phyloP scores from a whole-genome alignment of 768 basidiomycete genomes.

The Leccinum subtestaceum region DNA sequence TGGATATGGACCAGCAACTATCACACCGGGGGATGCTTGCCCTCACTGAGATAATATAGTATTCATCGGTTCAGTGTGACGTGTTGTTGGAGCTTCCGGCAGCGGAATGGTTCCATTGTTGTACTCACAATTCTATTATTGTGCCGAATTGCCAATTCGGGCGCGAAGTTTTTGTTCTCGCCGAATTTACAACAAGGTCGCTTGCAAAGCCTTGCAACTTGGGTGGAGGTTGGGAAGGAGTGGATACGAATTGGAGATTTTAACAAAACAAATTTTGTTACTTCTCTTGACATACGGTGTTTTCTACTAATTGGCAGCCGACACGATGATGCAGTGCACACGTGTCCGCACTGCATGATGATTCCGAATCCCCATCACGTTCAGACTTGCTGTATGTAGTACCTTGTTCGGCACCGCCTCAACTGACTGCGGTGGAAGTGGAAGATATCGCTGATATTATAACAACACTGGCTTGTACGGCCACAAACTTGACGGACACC shows the following conservation, averaged over 20 bases:
- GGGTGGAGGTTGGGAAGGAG: not conserved
- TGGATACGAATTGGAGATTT: not conserved
- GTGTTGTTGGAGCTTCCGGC: not conserved
- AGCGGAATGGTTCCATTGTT: constrained; percentile 12
- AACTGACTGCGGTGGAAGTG: not conserved
- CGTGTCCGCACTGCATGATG: not conserved
- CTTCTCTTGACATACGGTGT: not conserved
- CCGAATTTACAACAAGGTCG: constrained; percentile 4
- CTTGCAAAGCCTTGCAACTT: not conserved
- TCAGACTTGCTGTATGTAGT: not conserved
- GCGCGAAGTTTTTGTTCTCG: constrained; percentile 18
- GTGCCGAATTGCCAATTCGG: constrained; percentile 8
- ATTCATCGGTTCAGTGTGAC: not conserved
- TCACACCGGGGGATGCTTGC: constrained; percentile 15
- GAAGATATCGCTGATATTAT: constrained; percentile 9
- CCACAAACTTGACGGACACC: not conserved
- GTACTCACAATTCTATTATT: constrained; percentile 34
- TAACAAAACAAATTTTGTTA: not conserved
- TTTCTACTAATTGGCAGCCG: not conserved
- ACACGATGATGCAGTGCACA: not conserved
- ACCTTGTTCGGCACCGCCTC: not conserved
- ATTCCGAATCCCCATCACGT: not conserved
- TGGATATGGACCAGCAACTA: constrained; percentile 28
- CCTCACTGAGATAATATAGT: constrained; percentile 23
- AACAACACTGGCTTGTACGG: not conserved